phyloP scores from a whole-genome alignment of 352 stramenopile genomes.

The Phytophthora pistaciae region DNA sequence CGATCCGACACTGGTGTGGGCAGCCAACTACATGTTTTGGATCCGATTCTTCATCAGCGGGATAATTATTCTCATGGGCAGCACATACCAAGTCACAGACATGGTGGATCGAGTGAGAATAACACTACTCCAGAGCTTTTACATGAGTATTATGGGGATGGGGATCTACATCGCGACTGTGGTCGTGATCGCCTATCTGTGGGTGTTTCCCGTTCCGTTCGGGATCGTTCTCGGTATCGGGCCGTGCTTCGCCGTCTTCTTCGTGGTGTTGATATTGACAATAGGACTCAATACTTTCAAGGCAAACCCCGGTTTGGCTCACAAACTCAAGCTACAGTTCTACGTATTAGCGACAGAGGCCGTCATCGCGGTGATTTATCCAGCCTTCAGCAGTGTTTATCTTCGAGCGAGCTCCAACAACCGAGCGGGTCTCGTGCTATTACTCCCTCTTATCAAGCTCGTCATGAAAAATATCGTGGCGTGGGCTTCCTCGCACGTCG shows the following conservation, averaged over 20 bases:
- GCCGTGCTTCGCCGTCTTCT: constrained; percentile 18
- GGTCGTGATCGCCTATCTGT: constrained; percentile 25
- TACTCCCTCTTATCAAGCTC: constrained; percentile 23
- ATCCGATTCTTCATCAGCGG: constrained; percentile 24
- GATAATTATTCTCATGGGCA: constrained; percentile 4
- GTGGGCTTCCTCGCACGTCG: constrained; percentile 14
- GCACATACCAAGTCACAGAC: constrained; percentile 15
- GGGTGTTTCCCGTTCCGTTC: constrained; percentile 53
- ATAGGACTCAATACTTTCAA: constrained; percentile 21
- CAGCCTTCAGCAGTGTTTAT: constrained; percentile 16
- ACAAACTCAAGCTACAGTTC: constrained; percentile 18
- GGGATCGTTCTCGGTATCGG: constrained; percentile 24
- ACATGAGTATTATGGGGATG: constrained; percentile 7
- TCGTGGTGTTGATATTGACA: constrained; percentile 10
- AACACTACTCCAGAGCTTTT: constrained; percentile 14
- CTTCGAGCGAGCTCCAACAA: not conserved
- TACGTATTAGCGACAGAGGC: constrained; percentile 23
- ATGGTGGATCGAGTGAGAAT: constrained; percentile 15
- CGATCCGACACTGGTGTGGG: constrained; percentile 18
- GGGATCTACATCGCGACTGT: constrained; percentile 21
- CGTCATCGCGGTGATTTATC: constrained; percentile 27
- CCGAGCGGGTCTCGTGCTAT: constrained; percentile 7
- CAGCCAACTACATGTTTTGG: constrained; percentile 38
- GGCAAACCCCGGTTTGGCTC: constrained; percentile 1
- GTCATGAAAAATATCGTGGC: constrained; percentile 35